Percentiles rank a stretch among this genome's conserved stretches.
Conservation (phyloP, 805 yeast genomes). For the Starmerella potacharoeniae region DNA sequence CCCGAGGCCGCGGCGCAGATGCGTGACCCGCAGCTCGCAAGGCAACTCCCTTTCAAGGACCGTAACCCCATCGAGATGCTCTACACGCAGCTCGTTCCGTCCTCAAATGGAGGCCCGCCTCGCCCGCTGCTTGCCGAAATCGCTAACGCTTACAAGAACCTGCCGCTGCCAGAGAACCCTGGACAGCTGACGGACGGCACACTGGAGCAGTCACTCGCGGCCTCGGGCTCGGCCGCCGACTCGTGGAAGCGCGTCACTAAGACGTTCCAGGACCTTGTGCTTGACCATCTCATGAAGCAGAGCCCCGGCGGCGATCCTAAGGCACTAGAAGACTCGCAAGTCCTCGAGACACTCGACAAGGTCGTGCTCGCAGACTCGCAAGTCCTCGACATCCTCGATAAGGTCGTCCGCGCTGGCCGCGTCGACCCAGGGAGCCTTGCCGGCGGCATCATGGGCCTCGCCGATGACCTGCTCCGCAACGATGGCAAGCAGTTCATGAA, state of each 20-base stretch:
- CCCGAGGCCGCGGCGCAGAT: background rate
- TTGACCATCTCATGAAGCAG: background rate
- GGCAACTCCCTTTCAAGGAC: background rate
- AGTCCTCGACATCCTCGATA: background rate
- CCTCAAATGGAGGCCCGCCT: background rate
- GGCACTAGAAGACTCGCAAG: background rate
- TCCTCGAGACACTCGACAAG: background rate
- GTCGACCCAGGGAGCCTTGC: constrained; percentile 4
- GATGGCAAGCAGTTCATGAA: constrained; percentile 70
- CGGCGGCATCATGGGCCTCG: constrained; percentile 32
- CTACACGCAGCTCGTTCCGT: background rate
- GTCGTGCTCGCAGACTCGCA: background rate
- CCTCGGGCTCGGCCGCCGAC: background rate
- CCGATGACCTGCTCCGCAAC: constrained; percentile 66
- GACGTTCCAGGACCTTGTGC: constrained; percentile 3
- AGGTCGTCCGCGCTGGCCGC: constrained; percentile 4
- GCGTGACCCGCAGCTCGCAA: background rate
- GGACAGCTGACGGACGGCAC: constrained; percentile 35
- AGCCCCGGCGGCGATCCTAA: background rate
- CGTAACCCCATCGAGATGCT: background rate
- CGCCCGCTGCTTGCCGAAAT: background rate
- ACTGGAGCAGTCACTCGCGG: background rate
- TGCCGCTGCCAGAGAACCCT: constrained; percentile 27
- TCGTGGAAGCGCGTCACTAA: constrained; percentile 2
- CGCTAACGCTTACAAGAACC: constrained; percentile 1